Base-by-base conservation (phyloP, 305 asterid genomes). In the Fraxinus latifolia region DNA sequence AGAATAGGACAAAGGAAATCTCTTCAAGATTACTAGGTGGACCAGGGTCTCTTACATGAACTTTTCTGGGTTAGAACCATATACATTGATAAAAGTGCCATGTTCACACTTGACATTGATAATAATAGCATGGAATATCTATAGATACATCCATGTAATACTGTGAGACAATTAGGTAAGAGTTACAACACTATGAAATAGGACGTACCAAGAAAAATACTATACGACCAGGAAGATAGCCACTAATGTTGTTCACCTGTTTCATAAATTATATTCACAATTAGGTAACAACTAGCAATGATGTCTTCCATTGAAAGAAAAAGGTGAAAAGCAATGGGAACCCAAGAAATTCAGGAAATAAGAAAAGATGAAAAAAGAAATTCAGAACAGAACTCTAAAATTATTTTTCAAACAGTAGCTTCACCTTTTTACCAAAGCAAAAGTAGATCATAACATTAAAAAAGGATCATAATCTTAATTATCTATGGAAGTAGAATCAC, bases 161-260 rank as follows among this genome's bases (percentile, higher is more conserved):
- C 9, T 36, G 76, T 29, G n/a, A 73, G 73, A 8, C 14, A 75
- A 44, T 23, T 42, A 74, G 83, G 74, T 29, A 67, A 67, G 37
- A 27, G 74, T 25, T 25, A 67, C 7, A 17, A 12, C 36, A 27
- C 29, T 27, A 83, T 72, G 75, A 82, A 74, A 53, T 47, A 77
- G 68, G 75, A 83, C 97, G 76, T 95, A 95, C 99, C 97, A 96
- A 88, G 92, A 96, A 94, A 92, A 94, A 96, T 78, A 96, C 99
- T 77, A 94, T 96, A 79, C 99, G 91, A 80, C 99, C 99, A 73
- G 99, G 99, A 86, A 96, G 97, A 88, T 96, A 96, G 70, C 98
- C 98, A 86, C 99, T 93, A 79, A 96, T 94, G 91, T 96, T 94
- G 88, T 96, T 96, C 87, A 94, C 99, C 99, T 96, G 94, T 89